These are phyloP conservation scores for Hibiscus tridactylites DNA, from an alignment of 345 rosid genomes.

Conservation along the genomic window DNA sequence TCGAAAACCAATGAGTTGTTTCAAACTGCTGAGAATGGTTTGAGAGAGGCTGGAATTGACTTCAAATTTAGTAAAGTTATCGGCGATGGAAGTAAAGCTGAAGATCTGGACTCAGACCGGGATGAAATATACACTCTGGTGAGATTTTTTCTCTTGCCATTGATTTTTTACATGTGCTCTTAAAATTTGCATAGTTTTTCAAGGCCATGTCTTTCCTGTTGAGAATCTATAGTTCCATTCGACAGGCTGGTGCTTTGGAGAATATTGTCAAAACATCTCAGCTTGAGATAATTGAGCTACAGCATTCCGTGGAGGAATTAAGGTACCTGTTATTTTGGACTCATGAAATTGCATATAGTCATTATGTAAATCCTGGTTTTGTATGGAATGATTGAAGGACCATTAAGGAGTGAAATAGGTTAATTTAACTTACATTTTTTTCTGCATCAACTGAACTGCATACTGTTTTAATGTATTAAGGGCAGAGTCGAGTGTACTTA, in stretches of 20 bases:
- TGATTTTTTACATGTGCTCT: background rate
- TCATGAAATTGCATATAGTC: background rate
- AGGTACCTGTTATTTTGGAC: conserved; percentile 35
- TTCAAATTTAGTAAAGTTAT: conserved; percentile 43
- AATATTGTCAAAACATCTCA: conserved; percentile 86
- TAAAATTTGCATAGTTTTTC: background rate
- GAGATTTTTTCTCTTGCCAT: conserved; percentile 16
- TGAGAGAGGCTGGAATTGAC: conserved; percentile 68
- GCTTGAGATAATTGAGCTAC: conserved; percentile 69
- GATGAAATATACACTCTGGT: conserved; percentile 85
- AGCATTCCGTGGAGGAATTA: conserved; percentile 66
- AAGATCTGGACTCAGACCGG: conserved; percentile 38
- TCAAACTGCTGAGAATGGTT: conserved; percentile 81
- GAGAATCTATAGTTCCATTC: conserved; percentile 8
- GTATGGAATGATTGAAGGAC: background rate
- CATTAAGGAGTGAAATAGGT: background rate
- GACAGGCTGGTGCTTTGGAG: conserved; percentile 91
- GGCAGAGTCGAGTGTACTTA: conserved; percentile 67
- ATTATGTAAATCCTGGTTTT: background rate
- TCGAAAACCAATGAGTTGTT: conserved; percentile 57
- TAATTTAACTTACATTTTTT: background rate
- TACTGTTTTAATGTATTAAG: conserved; percentile 43
- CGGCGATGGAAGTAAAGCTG: conserved; percentile 30
- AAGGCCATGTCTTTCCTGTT: conserved; percentile 3
- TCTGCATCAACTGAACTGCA: conserved; percentile 11